phyloP scores from a whole-genome alignment of 208 protist species.

The Leishmania mexicana region DNA sequence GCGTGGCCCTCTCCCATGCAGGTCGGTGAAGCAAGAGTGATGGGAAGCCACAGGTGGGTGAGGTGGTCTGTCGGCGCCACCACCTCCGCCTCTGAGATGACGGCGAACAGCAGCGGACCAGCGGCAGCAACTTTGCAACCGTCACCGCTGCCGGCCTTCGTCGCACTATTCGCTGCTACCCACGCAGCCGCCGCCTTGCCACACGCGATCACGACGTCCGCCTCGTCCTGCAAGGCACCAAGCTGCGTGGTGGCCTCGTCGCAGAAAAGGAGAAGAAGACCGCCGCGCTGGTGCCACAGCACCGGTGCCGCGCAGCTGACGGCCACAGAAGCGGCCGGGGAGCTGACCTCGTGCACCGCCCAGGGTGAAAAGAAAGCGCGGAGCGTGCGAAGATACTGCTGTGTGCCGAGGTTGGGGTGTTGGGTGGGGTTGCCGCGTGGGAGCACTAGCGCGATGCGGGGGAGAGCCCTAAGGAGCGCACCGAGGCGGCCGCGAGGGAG shows the following conservation, averaged over 20 bases:
- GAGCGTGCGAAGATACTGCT: constrained; percentile 44
- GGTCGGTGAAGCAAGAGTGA: constrained; percentile 12
- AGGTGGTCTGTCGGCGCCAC: constrained; percentile 27
- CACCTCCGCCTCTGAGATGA: constrained; percentile 55
- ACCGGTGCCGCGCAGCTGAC: constrained; percentile 13
- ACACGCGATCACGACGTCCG: constrained; percentile 68
- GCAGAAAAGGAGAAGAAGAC: constrained; percentile 58
- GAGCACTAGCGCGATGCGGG: constrained; percentile 54
- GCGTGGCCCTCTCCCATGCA: background rate
- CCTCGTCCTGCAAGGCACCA: constrained; percentile 52
- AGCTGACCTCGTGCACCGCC: constrained; percentile 41
- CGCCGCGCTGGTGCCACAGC: constrained; percentile 58
- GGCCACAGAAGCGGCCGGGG: constrained; percentile 11
- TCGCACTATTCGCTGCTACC: constrained; percentile 35
- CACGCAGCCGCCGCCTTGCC: constrained; percentile 55
- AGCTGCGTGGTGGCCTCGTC: constrained; percentile 61
- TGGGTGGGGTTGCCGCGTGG: constrained; percentile 45
- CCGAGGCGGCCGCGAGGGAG: background rate
- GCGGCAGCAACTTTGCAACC: background rate
- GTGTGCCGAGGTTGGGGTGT: constrained; percentile 34
- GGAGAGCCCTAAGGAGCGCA: constrained; percentile 10
- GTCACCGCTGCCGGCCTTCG: background rate
- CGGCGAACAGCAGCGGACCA: constrained; percentile 35
- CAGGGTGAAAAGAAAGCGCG: constrained; percentile 60
- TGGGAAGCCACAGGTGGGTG: constrained; percentile 42